Evolutionary conservation across 495 filamentous ascomycete species (phyloP), one percentile per base, ranked within the genome.

Genomic region (Neurospora africana): DNA sequence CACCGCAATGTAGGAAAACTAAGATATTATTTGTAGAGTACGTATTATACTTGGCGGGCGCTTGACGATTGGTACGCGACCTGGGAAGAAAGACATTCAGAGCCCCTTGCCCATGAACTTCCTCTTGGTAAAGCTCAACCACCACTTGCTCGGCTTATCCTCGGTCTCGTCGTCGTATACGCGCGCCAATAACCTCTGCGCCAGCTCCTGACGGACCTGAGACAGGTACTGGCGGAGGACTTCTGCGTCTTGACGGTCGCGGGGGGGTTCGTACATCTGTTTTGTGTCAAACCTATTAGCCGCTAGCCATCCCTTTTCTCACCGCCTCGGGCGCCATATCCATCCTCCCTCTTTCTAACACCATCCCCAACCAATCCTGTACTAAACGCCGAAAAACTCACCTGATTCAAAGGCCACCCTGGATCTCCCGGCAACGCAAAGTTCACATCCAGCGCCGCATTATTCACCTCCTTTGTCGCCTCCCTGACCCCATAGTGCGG

Each of bases 101-200:
- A 94, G 85, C 76, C 88, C 89, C 87, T 97, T 98, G 78, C 94
- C 94, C 96, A 99, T 98, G 81, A 99, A 99, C 87, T 97, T 97
- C 81, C 95, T 89, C 88, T 98, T 99, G 68, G 92, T 91, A 81
- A 97, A 99, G 85, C 95, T 98, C 75, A 99, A 84, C 95, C 95
- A 99, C 91, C 94, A 98, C 89, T 99, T 99, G 76, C 93, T 96
- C 77, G 95, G 95, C 81, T 84, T 87, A 11, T 87, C 89, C 70
- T 87, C 86, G n/a, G 81, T 86, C 72, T 90, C 93, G 78, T 94
- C 95, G 69, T 90, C 89, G 83, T 97, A 99, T 79, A 99, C 88
- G 77, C 93, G 89, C 19, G 89, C 89, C 76, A 97, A 83, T 81
- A 99, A 83, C 79, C 95, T 86, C 72, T 86, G 78, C 21, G 93